Evolutionary conservation across 352 stramenopile species (phyloP), one percentile per base, ranked within the genome.

Genomic region (Phytophthora megakarya): DNA sequence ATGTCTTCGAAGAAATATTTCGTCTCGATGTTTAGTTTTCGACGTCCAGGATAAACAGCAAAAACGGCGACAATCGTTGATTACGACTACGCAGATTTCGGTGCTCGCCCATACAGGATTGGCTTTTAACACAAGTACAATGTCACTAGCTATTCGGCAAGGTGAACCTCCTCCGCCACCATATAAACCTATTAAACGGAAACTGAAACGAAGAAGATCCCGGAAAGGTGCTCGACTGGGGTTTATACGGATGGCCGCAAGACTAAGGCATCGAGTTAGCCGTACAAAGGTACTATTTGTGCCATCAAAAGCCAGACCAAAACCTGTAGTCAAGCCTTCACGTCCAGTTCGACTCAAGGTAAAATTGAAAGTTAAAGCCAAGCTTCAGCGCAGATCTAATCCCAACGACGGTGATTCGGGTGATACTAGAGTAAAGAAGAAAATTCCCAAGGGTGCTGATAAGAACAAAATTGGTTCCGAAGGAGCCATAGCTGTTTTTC

Each of bases 1-100:
- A 43, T 67, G 84, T 23, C 64, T 91, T 15, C 78, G 82, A 3
- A 66, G 75, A 19, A 72, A 84, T 44, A 74, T 89, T 18, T 89
- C 82, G 0, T 56, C 72, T 8, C 72, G 70, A 0, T 62, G 60
- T 6, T 46, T 88, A 7, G 22, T 64, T 32, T 44, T 86, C 3
- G 70, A 87, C 13, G 74, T 58, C 16, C 32, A 48, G 15, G 30
- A 33, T 5, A 72, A 45, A 26, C 35, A 48, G 21, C 33, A 23
- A 23, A 76, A 47, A 58, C 30, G 28, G n/a, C 45, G 11, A 18
- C 33, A 25, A 44, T 16, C 44, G 15, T 45, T 18, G 21, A 44
- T 89, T 11, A 72, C 65, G 7, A 37, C 65, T 5, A 61, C 59
- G 12, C 64, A 77, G 25, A 60, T 79, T 7, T 28, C 26, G 2